Conservation (phyloP, 441 rosid species). For the Arabidopsis hybrid region DNA sequence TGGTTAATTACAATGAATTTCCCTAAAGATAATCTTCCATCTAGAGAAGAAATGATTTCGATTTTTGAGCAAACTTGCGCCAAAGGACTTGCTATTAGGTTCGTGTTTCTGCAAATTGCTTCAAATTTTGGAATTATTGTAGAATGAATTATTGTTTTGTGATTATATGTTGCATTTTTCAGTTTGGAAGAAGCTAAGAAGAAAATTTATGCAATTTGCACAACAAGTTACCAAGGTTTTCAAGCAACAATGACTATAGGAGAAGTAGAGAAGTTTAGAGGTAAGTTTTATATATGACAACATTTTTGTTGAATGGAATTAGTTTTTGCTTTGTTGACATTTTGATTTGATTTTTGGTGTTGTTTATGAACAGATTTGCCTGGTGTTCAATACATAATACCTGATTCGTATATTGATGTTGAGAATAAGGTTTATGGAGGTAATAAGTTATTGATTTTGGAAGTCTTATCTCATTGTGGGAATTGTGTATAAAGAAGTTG, state of each 20-base stretch:
- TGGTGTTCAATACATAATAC: slow-evolving; percentile 81
- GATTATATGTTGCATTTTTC: slow-evolving; percentile 24
- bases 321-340: slow-evolving; percentile 19
- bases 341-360: slow-evolving; percentile 1
- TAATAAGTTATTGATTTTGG: slow-evolving; percentile 20
- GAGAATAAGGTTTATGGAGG: slow-evolving; percentile 91
- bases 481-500: neutral
- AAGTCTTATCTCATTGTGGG: slow-evolving; percentile 12
- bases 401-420: slow-evolving; percentile 91
- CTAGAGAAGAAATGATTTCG: slow-evolving; percentile 72
- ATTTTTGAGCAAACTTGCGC: slow-evolving; percentile 71
- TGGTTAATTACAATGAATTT: slow-evolving; percentile 78
- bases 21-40: slow-evolving; percentile 59
- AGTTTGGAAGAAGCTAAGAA: slow-evolving; percentile 89
- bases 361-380: slow-evolving; percentile 59
- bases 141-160: too few species aligned
- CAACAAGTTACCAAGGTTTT: slow-evolving; percentile 88
- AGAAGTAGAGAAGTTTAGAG: slow-evolving; percentile 75
- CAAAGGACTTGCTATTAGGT: slow-evolving; percentile 46
- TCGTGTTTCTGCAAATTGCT: slow-evolving; percentile 43
- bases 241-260: slow-evolving; percentile 85
- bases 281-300: slow-evolving; percentile 29
- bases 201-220: slow-evolving; percentile 87
- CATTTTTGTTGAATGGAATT: neutral
- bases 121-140: neutral